Base-by-base conservation (phyloP, 129 eudicot species). In the Ambrosia artemisiifolia region DNA sequence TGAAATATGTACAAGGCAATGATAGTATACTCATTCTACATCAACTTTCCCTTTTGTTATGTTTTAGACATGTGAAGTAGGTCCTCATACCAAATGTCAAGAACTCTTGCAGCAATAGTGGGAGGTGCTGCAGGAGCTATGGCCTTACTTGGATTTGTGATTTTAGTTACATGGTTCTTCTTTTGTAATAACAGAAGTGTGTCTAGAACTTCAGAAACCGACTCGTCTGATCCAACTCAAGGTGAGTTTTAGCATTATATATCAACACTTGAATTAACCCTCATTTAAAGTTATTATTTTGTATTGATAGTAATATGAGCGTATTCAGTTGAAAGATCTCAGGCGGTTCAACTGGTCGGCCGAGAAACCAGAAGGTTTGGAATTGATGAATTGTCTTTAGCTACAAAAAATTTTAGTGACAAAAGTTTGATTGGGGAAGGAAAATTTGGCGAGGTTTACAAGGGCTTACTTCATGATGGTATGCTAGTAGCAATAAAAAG, bases 121-220 rank as follows among this genome's bases (percentile, higher is more conserved):
- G 97, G 97, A 72, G 97, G 96, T 79, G 96, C 94, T 88, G 97
- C 96, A 84, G 97, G 97, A 88, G 96, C 88, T 73, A 86, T 85
- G 88, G 94, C 83, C 73, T 86, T 92, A 79, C 75, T 86, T 72
- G 94, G 84, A 53, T 63, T 92, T 49, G 73, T 85, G 50, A 70
- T 88, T 42, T 60, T 88, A 12, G 63, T 88, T 42, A 64, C 88
- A 59, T 88, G 96, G 96, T 86, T 85, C 64, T 92, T 87, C 78
- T 46, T 84, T 7, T 83, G 82, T 73, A 87, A 75, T 55, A 77
- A 73, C 75, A 81, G 94, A 75, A 85, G 80, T 56, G 74, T 74
- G 61, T 84, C 94, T 49, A 85, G 96, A 85, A 87, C 93, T 65
- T 92, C 97, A 48, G 97, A 92, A 60, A 87, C 91, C 10, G 97